These are phyloP conservation scores for Oldenlandia corymbosa DNA, from an alignment of 257 asterid species.

Conservation along the genomic window DNA sequence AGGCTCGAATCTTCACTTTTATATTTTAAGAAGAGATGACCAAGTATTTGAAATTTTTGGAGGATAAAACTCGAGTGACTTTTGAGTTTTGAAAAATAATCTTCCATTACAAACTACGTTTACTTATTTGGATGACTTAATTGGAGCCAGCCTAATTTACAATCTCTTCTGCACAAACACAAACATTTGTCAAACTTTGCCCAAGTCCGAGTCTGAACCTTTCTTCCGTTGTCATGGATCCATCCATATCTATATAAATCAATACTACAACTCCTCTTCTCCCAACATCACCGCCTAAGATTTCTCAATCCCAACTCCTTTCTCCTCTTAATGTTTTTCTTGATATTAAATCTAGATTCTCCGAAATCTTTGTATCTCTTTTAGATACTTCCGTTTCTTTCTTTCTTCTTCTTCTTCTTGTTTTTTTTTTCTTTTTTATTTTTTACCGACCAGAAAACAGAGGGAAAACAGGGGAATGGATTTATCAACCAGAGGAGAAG, in stretches of 20 bases:
- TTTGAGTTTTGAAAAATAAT: no score
- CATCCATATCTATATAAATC: neutral
- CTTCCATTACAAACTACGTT: neutral
- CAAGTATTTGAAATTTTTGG: no score
- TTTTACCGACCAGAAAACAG: neutral
- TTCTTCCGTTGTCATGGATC: neutral
- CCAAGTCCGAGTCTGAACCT: neutral
- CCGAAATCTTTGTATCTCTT: neutral
- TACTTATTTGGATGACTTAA: constrained; percentile 6
- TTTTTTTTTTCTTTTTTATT: no score
- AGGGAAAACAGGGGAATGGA: constrained; percentile 2
- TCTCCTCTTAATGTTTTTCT: neutral
- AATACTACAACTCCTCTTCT: neutral
- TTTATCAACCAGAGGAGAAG: neutral
- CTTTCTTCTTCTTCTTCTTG: no score
- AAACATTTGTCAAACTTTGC: constrained; percentile 8
- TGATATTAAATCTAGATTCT: neutral
- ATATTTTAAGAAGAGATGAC: no score
- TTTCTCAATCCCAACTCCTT: neutral
- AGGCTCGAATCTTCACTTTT: no score
- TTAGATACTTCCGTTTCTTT: neutral
- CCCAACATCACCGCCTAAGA: neutral
- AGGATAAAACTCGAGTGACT: no score
- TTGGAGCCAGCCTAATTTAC: constrained; percentile 8
- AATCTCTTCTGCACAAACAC: neutral